phyloP scores from a whole-genome alignment of 2,329 filamentous ascomycete genomes.

The Huntiella moniliformis region DNA sequence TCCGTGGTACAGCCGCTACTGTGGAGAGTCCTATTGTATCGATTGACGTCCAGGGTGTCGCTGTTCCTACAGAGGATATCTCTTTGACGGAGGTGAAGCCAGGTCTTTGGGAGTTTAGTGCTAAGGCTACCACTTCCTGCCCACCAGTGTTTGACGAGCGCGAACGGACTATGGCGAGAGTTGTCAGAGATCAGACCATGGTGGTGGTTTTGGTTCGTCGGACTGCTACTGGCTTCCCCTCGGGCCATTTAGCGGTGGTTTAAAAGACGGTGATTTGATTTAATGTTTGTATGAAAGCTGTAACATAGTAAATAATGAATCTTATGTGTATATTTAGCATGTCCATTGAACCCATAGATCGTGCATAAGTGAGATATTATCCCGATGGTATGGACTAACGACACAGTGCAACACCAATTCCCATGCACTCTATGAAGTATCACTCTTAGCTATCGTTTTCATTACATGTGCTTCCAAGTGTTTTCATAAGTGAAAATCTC shows the following conservation, averaged over 20 bases:
- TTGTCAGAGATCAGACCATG: constrained; percentile 13
- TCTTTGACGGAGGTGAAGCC: neutral
- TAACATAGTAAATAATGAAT: too few species aligned
- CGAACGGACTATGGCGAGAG: constrained; percentile 11
- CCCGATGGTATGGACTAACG: too few species aligned
- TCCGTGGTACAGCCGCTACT: neutral
- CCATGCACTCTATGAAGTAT: too few species aligned
- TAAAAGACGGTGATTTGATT: constrained; percentile 1
- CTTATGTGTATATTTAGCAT: too few species aligned
- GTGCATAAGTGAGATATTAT: too few species aligned
- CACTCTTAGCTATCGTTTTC: too few species aligned
- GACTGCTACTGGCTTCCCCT: constrained; percentile 6
- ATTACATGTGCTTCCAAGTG: too few species aligned
- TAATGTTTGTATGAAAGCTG: too few species aligned
- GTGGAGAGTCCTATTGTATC: constrained; percentile 1
- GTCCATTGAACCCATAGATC: too few species aligned
- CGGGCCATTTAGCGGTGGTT: constrained; percentile 8
- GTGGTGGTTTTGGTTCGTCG: constrained; percentile 13
- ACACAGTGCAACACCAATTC: too few species aligned
- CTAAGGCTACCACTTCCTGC: neutral
- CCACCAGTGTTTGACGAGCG: constrained; percentile 8
- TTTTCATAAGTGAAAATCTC: too few species aligned
- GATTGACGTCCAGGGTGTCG: constrained; percentile 4
- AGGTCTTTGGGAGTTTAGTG: constrained; percentile 5
- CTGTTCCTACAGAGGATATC: neutral